Percentiles rank a stretch among this genome's conserved stretches.
Evolutionary conservation across 2,329 filamentous ascomycete genomes (phyloP).

Genomic region (Epichloe festucae): DNA sequence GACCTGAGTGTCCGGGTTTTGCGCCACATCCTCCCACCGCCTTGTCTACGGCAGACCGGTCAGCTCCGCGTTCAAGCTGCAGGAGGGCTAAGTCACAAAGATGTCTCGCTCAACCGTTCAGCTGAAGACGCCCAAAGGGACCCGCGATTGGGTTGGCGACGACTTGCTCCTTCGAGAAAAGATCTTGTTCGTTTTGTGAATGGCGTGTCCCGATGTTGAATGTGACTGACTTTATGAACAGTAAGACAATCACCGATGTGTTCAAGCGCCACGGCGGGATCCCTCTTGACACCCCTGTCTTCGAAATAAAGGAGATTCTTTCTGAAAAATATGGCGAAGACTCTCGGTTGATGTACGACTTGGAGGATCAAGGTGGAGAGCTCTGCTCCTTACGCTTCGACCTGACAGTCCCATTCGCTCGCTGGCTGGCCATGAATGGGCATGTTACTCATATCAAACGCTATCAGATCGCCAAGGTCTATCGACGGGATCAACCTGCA

Average conservation of each 20-base stretch:
- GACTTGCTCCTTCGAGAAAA: constrained; percentile 70
- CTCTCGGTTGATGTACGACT: constrained; percentile 80
- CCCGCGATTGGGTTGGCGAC: constrained; percentile 70
- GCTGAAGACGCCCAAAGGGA: constrained; percentile 37
- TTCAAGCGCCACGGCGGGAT: constrained; percentile 76
- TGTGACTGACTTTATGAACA: background rate
- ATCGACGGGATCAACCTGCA: constrained; percentile 35
- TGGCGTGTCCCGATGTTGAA: background rate
- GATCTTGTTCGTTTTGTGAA: constrained; percentile 42
- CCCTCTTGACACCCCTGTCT: constrained; percentile 70
- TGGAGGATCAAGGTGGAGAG: constrained; percentile 79
- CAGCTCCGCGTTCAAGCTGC: too few species aligned
- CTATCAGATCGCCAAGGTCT: constrained; percentile 89
- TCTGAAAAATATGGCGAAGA: constrained; percentile 88
- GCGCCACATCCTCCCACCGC: too few species aligned
- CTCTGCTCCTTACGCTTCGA: constrained; percentile 65
- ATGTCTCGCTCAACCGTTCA: background rate
- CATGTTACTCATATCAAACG: constrained; percentile 70
- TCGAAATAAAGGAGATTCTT: constrained; percentile 77
- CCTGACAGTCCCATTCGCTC: constrained; percentile 78
- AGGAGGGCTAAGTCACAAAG: too few species aligned
- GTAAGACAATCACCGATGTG: constrained; percentile 55
- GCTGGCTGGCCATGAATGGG: constrained; percentile 86
- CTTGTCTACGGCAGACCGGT: too few species aligned
- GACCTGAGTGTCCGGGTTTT: too few species aligned